phyloP scores from a whole-genome alignment of 2,329 filamentous ascomycete species.

The Colletotrichum tropicicola region DNA sequence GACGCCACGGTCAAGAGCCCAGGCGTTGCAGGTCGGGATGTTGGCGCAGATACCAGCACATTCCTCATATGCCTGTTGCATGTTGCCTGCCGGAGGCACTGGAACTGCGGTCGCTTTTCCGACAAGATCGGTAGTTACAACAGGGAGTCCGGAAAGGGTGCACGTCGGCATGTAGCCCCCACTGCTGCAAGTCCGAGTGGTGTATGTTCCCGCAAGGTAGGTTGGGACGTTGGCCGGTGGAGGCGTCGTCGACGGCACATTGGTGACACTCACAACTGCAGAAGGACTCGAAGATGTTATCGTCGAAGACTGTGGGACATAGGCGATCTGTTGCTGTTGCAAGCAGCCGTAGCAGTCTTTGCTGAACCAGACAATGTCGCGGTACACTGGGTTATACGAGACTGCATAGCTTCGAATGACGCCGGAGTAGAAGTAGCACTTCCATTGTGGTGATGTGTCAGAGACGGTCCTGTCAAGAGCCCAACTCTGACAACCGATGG shows the following conservation, averaged over 20 bases:
- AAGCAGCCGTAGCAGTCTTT: background rate
- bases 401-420: background rate
- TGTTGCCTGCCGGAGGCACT: background rate
- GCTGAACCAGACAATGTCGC: background rate
- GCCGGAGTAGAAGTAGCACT: background rate
- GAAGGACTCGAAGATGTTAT: background rate
- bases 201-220: background rate
- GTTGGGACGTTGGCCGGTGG: background rate
- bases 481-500: background rate
- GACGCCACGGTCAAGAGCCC: constrained; percentile 1
- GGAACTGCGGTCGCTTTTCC: background rate
- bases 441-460: background rate
- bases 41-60: constrained; percentile 8
- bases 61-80: constrained; percentile 1
- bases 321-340: background rate
- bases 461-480: background rate
- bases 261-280: background rate
- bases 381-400: background rate
- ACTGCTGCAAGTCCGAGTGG: background rate
- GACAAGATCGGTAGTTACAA: background rate
- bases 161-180: background rate
- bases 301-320: background rate
- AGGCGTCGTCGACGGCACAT: background rate
- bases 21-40: background rate
- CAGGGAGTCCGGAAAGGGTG: background rate